These are phyloP conservation scores for Nemania sp. DNA, from an alignment of 2,329 filamentous ascomycete species.

Conservation along the genomic window DNA sequence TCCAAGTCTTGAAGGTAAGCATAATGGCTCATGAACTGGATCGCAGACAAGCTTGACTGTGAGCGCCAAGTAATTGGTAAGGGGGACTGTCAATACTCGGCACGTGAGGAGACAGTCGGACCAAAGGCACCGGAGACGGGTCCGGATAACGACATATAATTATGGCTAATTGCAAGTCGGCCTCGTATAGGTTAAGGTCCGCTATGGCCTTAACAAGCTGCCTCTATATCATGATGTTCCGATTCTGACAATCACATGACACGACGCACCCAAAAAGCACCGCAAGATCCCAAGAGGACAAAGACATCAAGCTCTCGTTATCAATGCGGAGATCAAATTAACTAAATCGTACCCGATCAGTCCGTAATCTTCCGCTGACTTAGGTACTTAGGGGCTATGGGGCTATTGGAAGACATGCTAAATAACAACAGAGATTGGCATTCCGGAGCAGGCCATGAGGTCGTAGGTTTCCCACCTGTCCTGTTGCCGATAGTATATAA, in stretches of 20 bases:
- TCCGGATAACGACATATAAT: constrained; percentile 19
- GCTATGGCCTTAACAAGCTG: too few species aligned
- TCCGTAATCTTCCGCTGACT: constrained; percentile 42
- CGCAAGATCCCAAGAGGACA: constrained; percentile 48
- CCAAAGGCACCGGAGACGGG: background rate
- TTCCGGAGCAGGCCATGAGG: constrained; percentile 57
- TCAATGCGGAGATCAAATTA: constrained; percentile 47
- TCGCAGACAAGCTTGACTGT: constrained; percentile 37
- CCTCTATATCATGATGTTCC: too few species aligned
- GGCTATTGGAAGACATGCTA: constrained; percentile 54
- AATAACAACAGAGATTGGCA: constrained; percentile 61
- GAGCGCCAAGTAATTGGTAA: constrained; percentile 32
- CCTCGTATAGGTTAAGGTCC: too few species aligned
- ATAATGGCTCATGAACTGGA: constrained; percentile 35
- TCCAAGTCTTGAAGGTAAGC: constrained; percentile 20
- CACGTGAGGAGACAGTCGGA: constrained; percentile 23
- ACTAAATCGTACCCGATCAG: constrained; percentile 57
- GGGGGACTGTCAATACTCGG: constrained; percentile 30
- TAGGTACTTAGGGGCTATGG: constrained; percentile 46
- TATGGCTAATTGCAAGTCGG: constrained; percentile 43
- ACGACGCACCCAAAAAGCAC: too few species aligned
- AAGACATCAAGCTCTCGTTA: constrained; percentile 42
- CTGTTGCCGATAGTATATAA: constrained; percentile 64
- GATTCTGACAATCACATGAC: too few species aligned
- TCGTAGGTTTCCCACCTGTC: constrained; percentile 69